These are phyloP conservation scores for Cryphonectria radicalis DNA, from an alignment of 2,329 filamentous ascomycete genomes.

Conservation along the genomic window DNA sequence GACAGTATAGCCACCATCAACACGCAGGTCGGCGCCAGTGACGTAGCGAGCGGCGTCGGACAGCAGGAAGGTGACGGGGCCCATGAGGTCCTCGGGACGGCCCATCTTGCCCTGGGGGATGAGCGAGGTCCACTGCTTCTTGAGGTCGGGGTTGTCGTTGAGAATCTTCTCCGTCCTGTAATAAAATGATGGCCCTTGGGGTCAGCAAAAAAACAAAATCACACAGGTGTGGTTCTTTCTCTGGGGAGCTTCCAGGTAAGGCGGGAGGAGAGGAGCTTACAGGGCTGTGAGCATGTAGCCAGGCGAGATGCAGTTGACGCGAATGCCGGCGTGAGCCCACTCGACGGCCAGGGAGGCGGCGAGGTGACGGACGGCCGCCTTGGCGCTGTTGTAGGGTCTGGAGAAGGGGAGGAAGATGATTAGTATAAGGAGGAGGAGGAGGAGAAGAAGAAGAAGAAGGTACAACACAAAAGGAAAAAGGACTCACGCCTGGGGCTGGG, in stretches of 20 bases:
- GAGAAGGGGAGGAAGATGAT: not conserved
- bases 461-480: not conserved
- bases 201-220: not conserved
- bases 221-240: not conserved
- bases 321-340: slow-evolving; percentile 85
- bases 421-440: not conserved
- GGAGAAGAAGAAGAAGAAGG: not conserved
- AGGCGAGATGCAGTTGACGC: slow-evolving; percentile 93
- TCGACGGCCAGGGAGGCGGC: slow-evolving; percentile 89
- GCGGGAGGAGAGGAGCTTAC: slow-evolving; percentile 56
- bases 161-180: slow-evolving; percentile 90
- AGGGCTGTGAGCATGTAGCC: slow-evolving; percentile 96
- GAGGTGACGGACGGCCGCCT: slow-evolving; percentile 88
- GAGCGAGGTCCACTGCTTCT: slow-evolving; percentile 86
- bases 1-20: slow-evolving; percentile 90
- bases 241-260: not conserved
- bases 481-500: slow-evolving; percentile 80
- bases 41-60: slow-evolving; percentile 61
- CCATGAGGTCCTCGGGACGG: slow-evolving; percentile 88
- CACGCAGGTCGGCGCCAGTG: slow-evolving; percentile 73
- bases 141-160: slow-evolving; percentile 88
- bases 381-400: slow-evolving; percentile 86
- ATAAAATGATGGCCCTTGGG: not conserved
- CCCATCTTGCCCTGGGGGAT: slow-evolving; percentile 97
- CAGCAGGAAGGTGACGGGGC: slow-evolving; percentile 67